Evolutionary conservation across 129 eudicot species (phyloP), one percentile per base, ranked within the genome.

Genomic region (Arctium minus): DNA sequence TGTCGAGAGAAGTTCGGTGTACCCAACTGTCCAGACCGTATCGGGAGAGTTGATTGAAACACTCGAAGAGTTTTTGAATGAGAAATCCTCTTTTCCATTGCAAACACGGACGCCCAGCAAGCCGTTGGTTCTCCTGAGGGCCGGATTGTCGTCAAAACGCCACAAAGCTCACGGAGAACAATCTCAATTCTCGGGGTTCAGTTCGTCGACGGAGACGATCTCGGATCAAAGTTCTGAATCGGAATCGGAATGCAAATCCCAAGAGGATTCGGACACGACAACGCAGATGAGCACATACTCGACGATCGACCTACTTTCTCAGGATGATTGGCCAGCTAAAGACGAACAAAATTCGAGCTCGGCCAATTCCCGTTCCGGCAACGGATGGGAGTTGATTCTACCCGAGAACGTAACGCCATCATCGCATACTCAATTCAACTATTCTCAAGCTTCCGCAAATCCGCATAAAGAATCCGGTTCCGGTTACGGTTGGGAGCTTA

Each of bases 51-150:
- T 93, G 11, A 71, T 91, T 1, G 88, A 85, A 70, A 87, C 98
- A 11, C 74, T 93, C 5, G 89, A 87, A 72, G 94, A 91, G 31
- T 89, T 88, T 50, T 85, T 93, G 87, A 93, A 88, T 70, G 92
- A 91, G 73, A 84, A 81, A 48, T 81, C 89, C 11, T 83, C 89
- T 46, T 60, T 22, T 11, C 75, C 88, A 1, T 40, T 88, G 5
- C 48, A 67, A 62, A 1, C 65, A 1, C 60, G 40, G 36, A 71
- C 84, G 0, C 77, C 74, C 1, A 69, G 22, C 35, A 77, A 37
- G 64, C 12, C 5, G 18, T 35, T 60, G 2, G 22, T 60, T 76
- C 31, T 56, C 42, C 18, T n/a, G 0, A 35, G 70, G 33, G 18
- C 1, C 27, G 11, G 22, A 35, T 60, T 77, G 67, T 74, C 17